These are phyloP conservation scores for Phaeosphaeria sp. DNA, from an alignment of 2,329 filamentous ascomycete species.

Conservation along the genomic window DNA sequence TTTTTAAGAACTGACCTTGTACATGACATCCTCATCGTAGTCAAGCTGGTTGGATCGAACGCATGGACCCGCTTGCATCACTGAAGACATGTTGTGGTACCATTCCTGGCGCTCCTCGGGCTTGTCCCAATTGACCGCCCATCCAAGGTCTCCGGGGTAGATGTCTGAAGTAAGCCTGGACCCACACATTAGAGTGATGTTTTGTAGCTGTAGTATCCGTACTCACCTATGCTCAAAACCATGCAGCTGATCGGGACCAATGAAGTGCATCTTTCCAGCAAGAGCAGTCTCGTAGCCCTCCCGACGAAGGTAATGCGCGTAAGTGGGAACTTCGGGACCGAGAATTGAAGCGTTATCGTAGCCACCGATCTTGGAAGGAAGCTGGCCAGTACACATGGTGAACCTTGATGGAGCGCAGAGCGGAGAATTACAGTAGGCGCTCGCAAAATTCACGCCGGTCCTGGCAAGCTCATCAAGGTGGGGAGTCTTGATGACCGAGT, in stretches of 20 bases:
- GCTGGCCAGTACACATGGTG: conserved; percentile 90
- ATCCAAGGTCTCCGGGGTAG: conserved; percentile 92
- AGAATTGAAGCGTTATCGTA: conserved; percentile 92
- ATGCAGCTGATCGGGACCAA: conserved; percentile 87
- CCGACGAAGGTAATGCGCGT: conserved; percentile 86
- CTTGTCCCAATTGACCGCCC: conserved; percentile 95
- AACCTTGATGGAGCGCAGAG: conserved; percentile 92
- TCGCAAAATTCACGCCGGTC: conserved; percentile 87
- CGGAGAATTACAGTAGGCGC: conserved; percentile 91
- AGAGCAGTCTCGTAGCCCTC: conserved; percentile 89
- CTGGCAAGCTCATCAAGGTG: conserved; percentile 84
- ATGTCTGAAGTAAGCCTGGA: conserved; percentile 87
- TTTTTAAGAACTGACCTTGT: conserved; percentile 58
- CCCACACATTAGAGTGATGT: neutral
- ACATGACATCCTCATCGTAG: conserved; percentile 96
- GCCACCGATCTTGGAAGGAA: conserved; percentile 89
- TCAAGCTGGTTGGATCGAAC: conserved; percentile 94
- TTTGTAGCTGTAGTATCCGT: neutral
- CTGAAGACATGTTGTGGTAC: conserved; percentile 94
- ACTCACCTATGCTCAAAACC: conserved; percentile 76
- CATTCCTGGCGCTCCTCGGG: conserved; percentile 85
- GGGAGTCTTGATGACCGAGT: conserved; percentile 90
- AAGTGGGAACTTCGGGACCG: conserved; percentile 83
- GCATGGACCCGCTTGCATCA: conserved; percentile 86
- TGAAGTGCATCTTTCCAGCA: conserved; percentile 97